Evolutionary conservation across 2,329 filamentous ascomycete genomes (phyloP), one percentile per base, ranked within the genome.

Genomic region (Calycina marina): DNA sequence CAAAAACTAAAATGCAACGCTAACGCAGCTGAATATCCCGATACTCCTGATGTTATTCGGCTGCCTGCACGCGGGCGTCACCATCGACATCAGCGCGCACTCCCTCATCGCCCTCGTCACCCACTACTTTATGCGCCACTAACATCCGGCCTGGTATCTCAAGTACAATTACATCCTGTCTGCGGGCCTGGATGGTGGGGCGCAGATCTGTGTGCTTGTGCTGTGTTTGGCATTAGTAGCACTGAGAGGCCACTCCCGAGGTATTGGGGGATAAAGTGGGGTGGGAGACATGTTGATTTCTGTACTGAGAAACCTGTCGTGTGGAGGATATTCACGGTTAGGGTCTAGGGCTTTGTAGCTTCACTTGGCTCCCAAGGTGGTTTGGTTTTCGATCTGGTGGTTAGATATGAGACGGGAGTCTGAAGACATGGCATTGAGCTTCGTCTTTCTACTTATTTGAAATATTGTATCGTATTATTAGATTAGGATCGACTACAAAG

Each of bases 151-250:
- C 18, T 83, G 77, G 77, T 83, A 77, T 77, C 58, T 78, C 54
- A 72, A 76, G 53, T 83, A 80, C 59, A 83, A 83, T 58, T 83
- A 83, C 51, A 65, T 82, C 48, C 70, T 75, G 1, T 79, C 75
- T 14, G 77, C 77, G 0, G 77, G 72, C 1, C 58, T 84, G 17
- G 77, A 83, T 52, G 69, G 69, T 31, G 77, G 81, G 6, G 62
- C 82, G 71, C 12, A 52, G 80, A 65, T 83, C 18, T 51, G 82
- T 34, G 75, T 82, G 33, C 79, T 82, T 58, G 69, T 81, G 45
- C 65, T 58, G 4, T 54, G 54, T 36, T 53, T 80, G 44, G 60
- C 4, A 58, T 53, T 2, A 54, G 50, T 38, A 57, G 59, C 3
- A 74, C 72, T 3, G 56, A 60, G 16, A 61, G 63, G 6, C 47